Conservation (phyloP, 108 stramenopile species). For the Epipyxis sp. region DNA sequence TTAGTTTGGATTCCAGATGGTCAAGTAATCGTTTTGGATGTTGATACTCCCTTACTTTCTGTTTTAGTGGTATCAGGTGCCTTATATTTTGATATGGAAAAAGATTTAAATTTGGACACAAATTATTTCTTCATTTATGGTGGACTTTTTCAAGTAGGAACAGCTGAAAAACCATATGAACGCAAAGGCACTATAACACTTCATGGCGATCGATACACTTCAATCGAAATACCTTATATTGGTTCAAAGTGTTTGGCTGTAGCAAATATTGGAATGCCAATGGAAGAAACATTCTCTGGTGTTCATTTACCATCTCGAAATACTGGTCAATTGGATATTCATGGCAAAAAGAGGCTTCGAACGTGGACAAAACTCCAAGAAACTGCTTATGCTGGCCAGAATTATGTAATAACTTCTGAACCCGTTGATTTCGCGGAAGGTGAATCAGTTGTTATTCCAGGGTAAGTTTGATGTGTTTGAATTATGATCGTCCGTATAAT, state of each 20-base stretch:
- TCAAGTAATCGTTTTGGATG: conserved; percentile 46
- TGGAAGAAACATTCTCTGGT: neutral
- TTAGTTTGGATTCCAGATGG: conserved; percentile 39
- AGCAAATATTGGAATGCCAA: neutral
- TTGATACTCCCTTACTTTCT: conserved; percentile 9
- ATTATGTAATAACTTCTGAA: conserved; percentile 1
- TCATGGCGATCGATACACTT: conserved; percentile 35
- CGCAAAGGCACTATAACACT: conserved; percentile 42
- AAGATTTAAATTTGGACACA: conserved; percentile 32
- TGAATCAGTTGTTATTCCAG: neutral
- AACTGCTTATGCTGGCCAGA: neutral
- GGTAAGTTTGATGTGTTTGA: too few species aligned
- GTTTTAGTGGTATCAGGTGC: conserved; percentile 39
- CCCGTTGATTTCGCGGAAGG: conserved; percentile 15
- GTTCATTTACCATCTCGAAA: neutral
- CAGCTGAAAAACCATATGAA: conserved; percentile 39
- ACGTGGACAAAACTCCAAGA: conserved; percentile 12
- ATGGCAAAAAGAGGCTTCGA: conserved; percentile 4
- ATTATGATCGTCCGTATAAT: too few species aligned
- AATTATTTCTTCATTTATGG: conserved; percentile 39
- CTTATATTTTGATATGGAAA: conserved; percentile 35
- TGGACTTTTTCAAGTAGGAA: conserved; percentile 38
- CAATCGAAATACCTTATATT: conserved; percentile 40
- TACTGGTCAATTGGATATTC: neutral
- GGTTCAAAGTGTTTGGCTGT: conserved; percentile 45